Percentiles rank a stretch among this genome's conserved stretches.
phyloP scores from a whole-genome alignment of 208 protist genomes.

The Trypanosomatidae sp. region DNA sequence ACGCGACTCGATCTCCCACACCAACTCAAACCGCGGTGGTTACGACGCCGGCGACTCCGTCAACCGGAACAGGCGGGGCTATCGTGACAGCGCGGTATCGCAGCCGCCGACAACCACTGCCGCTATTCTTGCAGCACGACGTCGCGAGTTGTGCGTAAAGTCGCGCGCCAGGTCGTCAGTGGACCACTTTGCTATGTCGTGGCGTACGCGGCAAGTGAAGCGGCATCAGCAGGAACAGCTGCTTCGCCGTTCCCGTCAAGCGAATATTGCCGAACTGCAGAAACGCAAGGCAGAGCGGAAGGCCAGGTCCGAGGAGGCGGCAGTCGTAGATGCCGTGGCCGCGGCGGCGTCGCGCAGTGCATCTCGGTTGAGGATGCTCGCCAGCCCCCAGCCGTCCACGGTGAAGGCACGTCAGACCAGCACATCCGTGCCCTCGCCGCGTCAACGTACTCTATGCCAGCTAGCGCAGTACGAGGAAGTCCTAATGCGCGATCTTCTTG shows the following conservation, averaged over 20 bases:
- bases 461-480: slow-evolving; percentile 18
- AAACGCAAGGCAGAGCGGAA: not conserved
- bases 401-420: not conserved
- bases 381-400: not conserved
- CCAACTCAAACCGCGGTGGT: not conserved
- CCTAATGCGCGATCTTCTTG: slow-evolving; percentile 16
- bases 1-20: not conserved
- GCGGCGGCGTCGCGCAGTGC: slow-evolving; percentile 15
- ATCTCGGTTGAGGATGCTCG: not conserved
- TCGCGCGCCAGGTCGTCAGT: slow-evolving; percentile 23
- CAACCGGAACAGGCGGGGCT: not conserved
- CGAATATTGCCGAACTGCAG: not conserved
- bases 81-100: not conserved
- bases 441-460: not conserved
- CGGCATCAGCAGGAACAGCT: slow-evolving; percentile 14
- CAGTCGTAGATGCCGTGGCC: slow-evolving; percentile 12
- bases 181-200: slow-evolving; percentile 19
- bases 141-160: slow-evolving; percentile 9
- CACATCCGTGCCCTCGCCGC: not conserved
- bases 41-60: not conserved
- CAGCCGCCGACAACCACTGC: not conserved
- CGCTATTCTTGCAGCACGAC: slow-evolving; percentile 12
- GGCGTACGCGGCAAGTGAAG: not conserved
- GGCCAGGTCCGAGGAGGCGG: slow-evolving; percentile 12
- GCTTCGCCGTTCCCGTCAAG: slow-evolving; percentile 4